Evolutionary conservation across 2,329 filamentous ascomycete genomes (phyloP), one percentile per base, ranked within the genome.

Genomic region (Nemania sp.): DNA sequence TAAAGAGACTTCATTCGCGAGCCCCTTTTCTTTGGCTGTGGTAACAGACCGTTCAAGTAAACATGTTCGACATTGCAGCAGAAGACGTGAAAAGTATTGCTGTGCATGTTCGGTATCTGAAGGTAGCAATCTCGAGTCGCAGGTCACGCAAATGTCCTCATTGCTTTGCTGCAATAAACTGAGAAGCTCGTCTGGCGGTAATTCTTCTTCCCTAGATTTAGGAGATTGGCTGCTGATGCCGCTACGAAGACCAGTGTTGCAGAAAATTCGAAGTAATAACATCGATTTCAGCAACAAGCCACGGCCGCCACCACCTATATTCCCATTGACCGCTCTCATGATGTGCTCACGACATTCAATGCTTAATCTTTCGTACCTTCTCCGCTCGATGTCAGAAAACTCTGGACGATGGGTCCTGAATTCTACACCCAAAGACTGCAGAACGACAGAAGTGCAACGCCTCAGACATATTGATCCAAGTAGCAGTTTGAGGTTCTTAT

Each of bases 211-310:
- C 22, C 56, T 50, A 3, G 49, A 30, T 8, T 50, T 50, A n/a
- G 61, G 37, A 14, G 31, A 19, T 11, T n/a, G 22, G 3, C 4
- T 39, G 4, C 45, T 20, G 3, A 34, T 28, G 12, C 40, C 9
- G 19, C 20, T 17, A 12, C 19, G 9, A 14, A 39, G 15, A 6
- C 50, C 54, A 9, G 23, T 58, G 37, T 67, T 66, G 49, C 65
- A 69, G 43, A 67, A 67, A 5, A 68, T 55, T 14, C 67, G 64
- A 19, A 67, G 43, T 23, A 52, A 54, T 5, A 68, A 52, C 1
- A 68, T 15, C 11, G 56, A 50, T 11, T 56, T 47, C 3, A 66
- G 41, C 6, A 68, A 57, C 36, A 36, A 43, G 5, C 34, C 51
- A 20, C 34, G 36, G 14, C 23, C 42, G 7, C 7, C 33, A 9